These are phyloP conservation scores for Chaetomium tenue DNA, from an alignment of 495 filamentous ascomycete species.

Conservation along the genomic window DNA sequence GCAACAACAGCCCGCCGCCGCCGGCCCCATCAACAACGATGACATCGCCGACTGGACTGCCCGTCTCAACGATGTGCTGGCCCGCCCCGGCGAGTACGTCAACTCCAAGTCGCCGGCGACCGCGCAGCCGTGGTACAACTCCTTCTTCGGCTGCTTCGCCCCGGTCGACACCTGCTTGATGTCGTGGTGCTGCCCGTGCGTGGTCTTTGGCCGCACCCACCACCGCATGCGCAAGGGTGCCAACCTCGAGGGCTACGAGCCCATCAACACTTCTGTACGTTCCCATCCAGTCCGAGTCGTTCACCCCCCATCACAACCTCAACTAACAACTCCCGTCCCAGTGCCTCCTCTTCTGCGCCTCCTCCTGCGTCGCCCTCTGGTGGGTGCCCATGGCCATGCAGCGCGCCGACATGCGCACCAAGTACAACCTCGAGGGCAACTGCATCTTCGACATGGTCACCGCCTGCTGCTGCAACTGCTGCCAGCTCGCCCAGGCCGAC, in stretches of 20 bases:
- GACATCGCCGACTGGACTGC: slow-evolving; percentile 39
- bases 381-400: slow-evolving; percentile 44
- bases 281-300: no score
- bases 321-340: slow-evolving; percentile 1
- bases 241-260: slow-evolving; percentile 42
- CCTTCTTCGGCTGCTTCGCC: slow-evolving; percentile 42
- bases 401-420: slow-evolving; percentile 43
- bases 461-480: slow-evolving; percentile 46
- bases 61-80: slow-evolving; percentile 36
- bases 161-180: slow-evolving; percentile 42
- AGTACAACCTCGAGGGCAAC: slow-evolving; percentile 44
- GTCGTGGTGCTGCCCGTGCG: slow-evolving; percentile 46
- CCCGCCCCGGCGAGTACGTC: slow-evolving; percentile 32
- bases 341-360: slow-evolving; percentile 40
- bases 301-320: not conserved
- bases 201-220: slow-evolving; percentile 49
- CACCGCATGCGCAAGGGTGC: slow-evolving; percentile 43
- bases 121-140: slow-evolving; percentile 32
- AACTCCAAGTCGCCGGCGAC: slow-evolving; percentile 35
- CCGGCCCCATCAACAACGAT: slow-evolving; percentile 29
- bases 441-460: slow-evolving; percentile 40
- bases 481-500: slow-evolving; percentile 41
- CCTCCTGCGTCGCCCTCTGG: slow-evolving; percentile 35
- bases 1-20: slow-evolving; percentile 11
- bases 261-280: slow-evolving; percentile 46